Evolutionary conservation across 768 basidiomycete genomes (phyloP), one percentile per base, ranked within the genome.

Genomic region (Pulveroboletus sp.): DNA sequence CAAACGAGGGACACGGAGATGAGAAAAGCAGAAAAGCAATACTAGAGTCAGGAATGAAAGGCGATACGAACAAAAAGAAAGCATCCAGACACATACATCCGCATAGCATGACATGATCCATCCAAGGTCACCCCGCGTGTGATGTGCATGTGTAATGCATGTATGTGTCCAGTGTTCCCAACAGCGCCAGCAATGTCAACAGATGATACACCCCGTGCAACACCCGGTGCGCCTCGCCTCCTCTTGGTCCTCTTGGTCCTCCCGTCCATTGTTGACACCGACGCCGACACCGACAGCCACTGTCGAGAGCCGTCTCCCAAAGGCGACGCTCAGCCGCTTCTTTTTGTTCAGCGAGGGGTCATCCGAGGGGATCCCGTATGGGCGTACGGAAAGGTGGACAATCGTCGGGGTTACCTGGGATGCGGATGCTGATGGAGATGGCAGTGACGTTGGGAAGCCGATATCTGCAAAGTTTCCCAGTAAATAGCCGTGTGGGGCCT

Each of bases 301-400:
- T 0, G 53, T 45, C 13, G 58, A 57, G 27, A 49, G 45, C n/a
- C 66, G 58, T 25, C 69, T 56, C 8, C 62, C 32, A n/a, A 67
- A 53, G 10, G 63, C 63, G 13, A 60, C 49, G 25, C 58, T 61
- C 45, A 70, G 53, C 16, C 65, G 55, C 45, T 71, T 74, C 63
- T 81, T 84, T 67, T 87, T 87, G 69, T 79, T 80, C 33, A 75
- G 61, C 4, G 72, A 62, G 13, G 75, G 75, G 34, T 74, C 78
- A 21, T 82, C 77, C 13, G 72, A 65, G 2, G 77, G 70, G 4
- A 75, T 75, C 2, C 75, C 75, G 47, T 74, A 76, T 0, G 85
- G 77, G 12, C 88, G 76, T 45, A 90, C 78, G 25, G 85, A 86
- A 32, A 90, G 73, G 60, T 90, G 87, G 27, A 90, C 81, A 32